phyloP scores from a whole-genome alignment of 1,284 basidiomycete species.

The Trametes versicolor region DNA sequence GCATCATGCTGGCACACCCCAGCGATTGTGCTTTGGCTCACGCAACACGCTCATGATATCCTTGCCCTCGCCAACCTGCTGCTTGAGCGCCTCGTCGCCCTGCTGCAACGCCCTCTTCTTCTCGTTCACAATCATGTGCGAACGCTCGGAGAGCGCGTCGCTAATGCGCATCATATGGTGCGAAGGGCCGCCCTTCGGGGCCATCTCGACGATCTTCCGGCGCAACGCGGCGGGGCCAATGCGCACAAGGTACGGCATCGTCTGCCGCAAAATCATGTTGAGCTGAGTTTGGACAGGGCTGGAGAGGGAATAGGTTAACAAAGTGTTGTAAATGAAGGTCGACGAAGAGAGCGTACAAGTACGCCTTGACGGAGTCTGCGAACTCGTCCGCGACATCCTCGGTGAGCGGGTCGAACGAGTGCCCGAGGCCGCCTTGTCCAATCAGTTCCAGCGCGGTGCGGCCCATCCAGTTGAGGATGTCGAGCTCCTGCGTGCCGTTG shows the following conservation, averaged over 20 bases:
- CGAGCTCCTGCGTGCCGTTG: slow-evolving; percentile 39
- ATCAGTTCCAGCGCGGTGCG: slow-evolving; percentile 52
- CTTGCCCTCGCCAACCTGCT: slow-evolving; percentile 50
- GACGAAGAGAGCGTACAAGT: slow-evolving; percentile 21
- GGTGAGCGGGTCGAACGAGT: slow-evolving; percentile 49
- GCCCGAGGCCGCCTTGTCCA: slow-evolving; percentile 50
- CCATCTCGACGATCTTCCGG: slow-evolving; percentile 45
- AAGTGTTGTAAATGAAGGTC: too few species aligned
- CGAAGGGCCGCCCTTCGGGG: slow-evolving; percentile 46
- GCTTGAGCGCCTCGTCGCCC: slow-evolving; percentile 34
- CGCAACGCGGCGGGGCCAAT: slow-evolving; percentile 49
- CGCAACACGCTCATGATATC: slow-evolving; percentile 57
- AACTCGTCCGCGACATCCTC: slow-evolving; percentile 41
- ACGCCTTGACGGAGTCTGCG: slow-evolving; percentile 32
- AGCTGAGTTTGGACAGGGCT: slow-evolving; percentile 7
- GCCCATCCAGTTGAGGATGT: slow-evolving; percentile 48
- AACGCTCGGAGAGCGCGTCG: slow-evolving; percentile 50
- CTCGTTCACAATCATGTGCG: slow-evolving; percentile 48
- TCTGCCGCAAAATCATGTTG: background rate
- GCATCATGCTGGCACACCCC: background rate
- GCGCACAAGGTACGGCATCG: slow-evolving; percentile 45
- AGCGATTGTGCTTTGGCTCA: slow-evolving; percentile 39
- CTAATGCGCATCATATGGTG: slow-evolving; percentile 45
- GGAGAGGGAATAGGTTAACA: background rate
- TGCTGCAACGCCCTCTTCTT: slow-evolving; percentile 46